These are phyloP conservation scores for Podospora bellae-mahoneyi DNA, from an alignment of 495 filamentous ascomycete genomes.

Conservation along the genomic window DNA sequence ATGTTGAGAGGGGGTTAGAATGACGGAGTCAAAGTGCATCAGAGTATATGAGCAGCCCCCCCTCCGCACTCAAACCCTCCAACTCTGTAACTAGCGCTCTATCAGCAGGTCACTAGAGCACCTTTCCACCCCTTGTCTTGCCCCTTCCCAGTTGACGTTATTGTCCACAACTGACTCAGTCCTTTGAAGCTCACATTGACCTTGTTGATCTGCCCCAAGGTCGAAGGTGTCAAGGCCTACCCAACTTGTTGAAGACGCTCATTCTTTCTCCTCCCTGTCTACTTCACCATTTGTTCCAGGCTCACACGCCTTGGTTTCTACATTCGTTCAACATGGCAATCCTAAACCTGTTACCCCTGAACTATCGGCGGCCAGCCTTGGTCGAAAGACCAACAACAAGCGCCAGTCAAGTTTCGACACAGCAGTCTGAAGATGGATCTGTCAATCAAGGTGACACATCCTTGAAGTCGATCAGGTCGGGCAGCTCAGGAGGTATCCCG, in stretches of 20 bases:
- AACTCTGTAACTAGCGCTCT: not conserved
- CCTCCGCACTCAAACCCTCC: not conserved
- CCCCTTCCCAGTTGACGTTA: not conserved
- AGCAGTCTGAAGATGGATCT: slow-evolving; percentile 15
- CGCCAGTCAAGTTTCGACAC: slow-evolving; percentile 28
- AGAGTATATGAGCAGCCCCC: not conserved
- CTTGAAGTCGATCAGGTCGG: slow-evolving; percentile 24
- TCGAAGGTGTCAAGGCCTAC: not conserved
- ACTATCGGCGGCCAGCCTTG: slow-evolving; percentile 38
- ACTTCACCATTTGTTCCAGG: not conserved
- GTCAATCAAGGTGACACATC: slow-evolving; percentile 24
- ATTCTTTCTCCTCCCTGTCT: not conserved
- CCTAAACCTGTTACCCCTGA: slow-evolving; percentile 36
- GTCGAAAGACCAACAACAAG: slow-evolving; percentile 31
- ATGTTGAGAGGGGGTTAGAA: not conserved
- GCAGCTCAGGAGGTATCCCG: slow-evolving; percentile 52
- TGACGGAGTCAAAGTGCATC: not conserved
- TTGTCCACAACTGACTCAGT: not conserved
- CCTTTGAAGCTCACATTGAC: not conserved
- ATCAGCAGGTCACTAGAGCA: not conserved
- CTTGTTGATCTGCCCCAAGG: not conserved
- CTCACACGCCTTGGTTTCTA: not conserved
- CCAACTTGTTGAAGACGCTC: not conserved
- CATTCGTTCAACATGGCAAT: not conserved
- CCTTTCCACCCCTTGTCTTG: slow-evolving; percentile 7